phyloP scores from a whole-genome alignment of 2,329 filamentous ascomycete genomes.

The Beauveria pseudobassiana region DNA sequence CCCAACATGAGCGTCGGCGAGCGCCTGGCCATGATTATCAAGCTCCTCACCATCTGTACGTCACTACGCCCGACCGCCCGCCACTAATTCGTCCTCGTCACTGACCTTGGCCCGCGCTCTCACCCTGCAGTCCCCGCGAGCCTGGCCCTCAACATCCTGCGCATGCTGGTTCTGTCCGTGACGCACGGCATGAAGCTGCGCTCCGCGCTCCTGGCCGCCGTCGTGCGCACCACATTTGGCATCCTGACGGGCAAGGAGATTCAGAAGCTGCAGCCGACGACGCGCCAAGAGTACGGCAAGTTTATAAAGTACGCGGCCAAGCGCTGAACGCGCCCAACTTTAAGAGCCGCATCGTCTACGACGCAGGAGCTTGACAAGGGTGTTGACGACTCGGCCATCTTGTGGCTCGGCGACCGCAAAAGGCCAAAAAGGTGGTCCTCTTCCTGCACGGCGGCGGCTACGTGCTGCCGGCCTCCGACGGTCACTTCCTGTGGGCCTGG shows the following conservation, averaged over 20 bases:
- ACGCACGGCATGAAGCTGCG: conserved; percentile 14
- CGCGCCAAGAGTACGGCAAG: conserved; percentile 16
- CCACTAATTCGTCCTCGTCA: background rate
- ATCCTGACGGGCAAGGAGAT: conserved; percentile 18
- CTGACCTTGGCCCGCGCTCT: background rate
- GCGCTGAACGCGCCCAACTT: conserved; percentile 7
- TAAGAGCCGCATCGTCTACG: conserved; percentile 14
- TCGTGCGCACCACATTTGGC: conserved; percentile 14
- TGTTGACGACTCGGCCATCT: conserved; percentile 15
- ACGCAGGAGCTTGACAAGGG: conserved; percentile 15
- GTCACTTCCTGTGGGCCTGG: conserved; percentile 23
- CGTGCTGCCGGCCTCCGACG: conserved; percentile 15
- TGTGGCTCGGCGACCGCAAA: conserved; percentile 23
- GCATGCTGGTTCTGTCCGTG: conserved; percentile 15
- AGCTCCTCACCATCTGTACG: conserved; percentile 14
- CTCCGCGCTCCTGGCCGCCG: conserved; percentile 14
- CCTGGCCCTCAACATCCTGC: conserved; percentile 11
- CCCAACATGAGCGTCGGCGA: conserved; percentile 17
- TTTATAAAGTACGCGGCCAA: conserved; percentile 18
- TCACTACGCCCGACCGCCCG: background rate
- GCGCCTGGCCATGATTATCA: conserved; percentile 12
- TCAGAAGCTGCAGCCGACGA: conserved; percentile 17
- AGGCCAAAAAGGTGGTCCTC: conserved; percentile 22
- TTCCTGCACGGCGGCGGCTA: conserved; percentile 25
- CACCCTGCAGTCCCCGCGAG: conserved; percentile 11